Evolutionary conservation across 202 grass and related monocot species (phyloP).

Genomic region (Zizania palustris): DNA sequence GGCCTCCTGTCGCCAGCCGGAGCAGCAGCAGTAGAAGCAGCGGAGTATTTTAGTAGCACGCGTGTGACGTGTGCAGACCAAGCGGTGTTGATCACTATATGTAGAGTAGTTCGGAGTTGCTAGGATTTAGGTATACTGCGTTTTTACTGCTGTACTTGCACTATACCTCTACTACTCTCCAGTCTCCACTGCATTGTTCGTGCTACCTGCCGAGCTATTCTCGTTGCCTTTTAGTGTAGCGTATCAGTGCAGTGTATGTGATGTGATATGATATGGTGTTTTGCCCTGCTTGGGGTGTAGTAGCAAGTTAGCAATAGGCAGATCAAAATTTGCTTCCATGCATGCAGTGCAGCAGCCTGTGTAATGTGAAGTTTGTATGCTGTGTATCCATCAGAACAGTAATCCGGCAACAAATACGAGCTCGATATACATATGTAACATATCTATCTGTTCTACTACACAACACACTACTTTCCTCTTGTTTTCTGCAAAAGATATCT

Average conservation of each 20-base stretch:
- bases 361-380: conserved; percentile 33
- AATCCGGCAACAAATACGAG: conserved; percentile 13
- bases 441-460: background rate
- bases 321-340: conserved; percentile 3
- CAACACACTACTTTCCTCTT: too few relatives aligned
- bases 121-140: conserved; percentile 43
- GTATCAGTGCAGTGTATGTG: too few relatives aligned
- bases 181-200: background rate
- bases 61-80: too few relatives aligned
- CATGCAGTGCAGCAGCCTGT: conserved; percentile 28
- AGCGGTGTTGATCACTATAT: background rate
- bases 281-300: too few relatives aligned
- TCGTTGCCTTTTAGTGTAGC: too few relatives aligned
- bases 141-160: conserved; percentile 56
- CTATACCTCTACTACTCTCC: background rate
- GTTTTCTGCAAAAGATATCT: background rate
- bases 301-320: background rate
- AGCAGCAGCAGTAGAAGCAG: too few relatives aligned
- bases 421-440: background rate
- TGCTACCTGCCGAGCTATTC: too few relatives aligned
- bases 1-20: too few relatives aligned
- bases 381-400: background rate
- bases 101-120: conserved; percentile 5
- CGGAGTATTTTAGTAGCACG: too few relatives aligned
- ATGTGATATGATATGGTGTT: too few relatives aligned